A percentile compares a stretch with the other conserved stretches of the same genome.
Conservation (phyloP, 2,329 filamentous ascomycete species). For the Botrytis tulipae region DNA sequence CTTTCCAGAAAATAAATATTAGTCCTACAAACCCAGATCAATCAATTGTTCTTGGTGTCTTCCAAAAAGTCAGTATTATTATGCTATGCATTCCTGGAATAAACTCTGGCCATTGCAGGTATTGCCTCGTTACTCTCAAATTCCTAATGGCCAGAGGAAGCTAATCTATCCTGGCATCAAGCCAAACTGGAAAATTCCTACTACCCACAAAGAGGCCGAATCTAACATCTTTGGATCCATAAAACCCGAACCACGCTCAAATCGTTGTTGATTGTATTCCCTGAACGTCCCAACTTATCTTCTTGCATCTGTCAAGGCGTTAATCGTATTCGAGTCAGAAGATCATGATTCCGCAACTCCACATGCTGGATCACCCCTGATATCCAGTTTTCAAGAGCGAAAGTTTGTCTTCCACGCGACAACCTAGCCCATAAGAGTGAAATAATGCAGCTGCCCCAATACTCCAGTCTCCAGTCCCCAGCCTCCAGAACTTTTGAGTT, state of each 20-base stretch:
- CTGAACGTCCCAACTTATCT: neutral
- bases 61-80: constrained; percentile 4
- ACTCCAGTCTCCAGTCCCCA: constrained; percentile 6
- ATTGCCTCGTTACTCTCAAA: neutral
- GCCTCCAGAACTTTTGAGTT: constrained; percentile 7
- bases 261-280: neutral
- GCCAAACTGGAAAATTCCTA: neutral
- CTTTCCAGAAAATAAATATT: neutral
- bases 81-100: neutral
- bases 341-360: neutral
- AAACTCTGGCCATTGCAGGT: neutral
- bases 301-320: neutral
- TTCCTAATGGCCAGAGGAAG: neutral
- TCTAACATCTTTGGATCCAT: constrained; percentile 4
- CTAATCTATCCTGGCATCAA: constrained; percentile 1
- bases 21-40: neutral
- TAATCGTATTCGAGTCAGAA: neutral
- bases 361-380: neutral
- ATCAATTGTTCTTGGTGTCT: constrained; percentile 5
- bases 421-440: neutral
- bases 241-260: constrained; percentile 1
- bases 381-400: neutral
- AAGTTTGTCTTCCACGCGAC: neutral
- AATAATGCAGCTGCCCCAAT: neutral
- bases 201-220: constrained; percentile 18